These are phyloP conservation scores for Taxillus chinensis DNA, from an alignment of 164 flowering plant genomes.

Conservation along the genomic window DNA sequence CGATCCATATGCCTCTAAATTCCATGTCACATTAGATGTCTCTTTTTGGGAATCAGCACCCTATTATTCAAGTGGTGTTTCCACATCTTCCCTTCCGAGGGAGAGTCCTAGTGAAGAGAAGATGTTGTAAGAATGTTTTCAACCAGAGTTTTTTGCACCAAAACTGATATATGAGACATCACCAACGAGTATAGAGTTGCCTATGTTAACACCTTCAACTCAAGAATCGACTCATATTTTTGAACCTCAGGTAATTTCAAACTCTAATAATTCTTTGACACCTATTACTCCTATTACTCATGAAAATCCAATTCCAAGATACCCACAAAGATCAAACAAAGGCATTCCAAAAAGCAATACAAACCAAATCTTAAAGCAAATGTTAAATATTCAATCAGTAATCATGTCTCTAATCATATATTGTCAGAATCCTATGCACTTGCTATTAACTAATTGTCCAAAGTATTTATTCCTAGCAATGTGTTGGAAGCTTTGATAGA, in stretches of 20 bases:
- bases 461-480: neutral
- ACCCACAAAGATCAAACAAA: conserved; percentile 2
- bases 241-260: neutral
- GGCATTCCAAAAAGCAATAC: neutral
- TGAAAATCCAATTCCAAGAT: neutral
- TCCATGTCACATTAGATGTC: conserved; percentile 4
- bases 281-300: neutral
- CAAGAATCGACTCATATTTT: too few relatives aligned
- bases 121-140: neutral
- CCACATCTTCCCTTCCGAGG: neutral
- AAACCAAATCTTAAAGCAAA: neutral
- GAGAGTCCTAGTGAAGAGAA: conserved; percentile 4
- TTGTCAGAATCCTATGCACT: too few relatives aligned
- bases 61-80: neutral
- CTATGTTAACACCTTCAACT: neutral
- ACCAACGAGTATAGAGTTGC: neutral
- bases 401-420: neutral
- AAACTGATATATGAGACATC: neutral
- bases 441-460: neutral
- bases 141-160: too few relatives aligned
- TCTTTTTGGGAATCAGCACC: neutral
- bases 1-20: neutral
- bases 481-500: neutral
- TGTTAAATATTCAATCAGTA: neutral
- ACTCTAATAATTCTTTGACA: neutral